Evolutionary conservation across 1,284 basidiomycete genomes (phyloP), one percentile per base, ranked within the genome.

Genomic region (Ustilago vetiveriae): DNA sequence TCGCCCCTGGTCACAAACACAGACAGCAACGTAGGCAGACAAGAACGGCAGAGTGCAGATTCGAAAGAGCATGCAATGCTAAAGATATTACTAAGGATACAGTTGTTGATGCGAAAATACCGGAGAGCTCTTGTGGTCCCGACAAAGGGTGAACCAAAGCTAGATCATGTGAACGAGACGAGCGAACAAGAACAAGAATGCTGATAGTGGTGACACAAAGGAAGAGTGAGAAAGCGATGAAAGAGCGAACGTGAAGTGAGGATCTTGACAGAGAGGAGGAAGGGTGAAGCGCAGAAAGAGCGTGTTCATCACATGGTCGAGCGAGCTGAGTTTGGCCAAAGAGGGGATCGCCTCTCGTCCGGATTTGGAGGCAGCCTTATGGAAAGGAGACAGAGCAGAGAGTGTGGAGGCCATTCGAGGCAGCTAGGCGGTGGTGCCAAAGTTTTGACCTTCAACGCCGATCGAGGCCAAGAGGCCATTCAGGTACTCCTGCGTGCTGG

Each of bases 391-490:
- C 27, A 36, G 11, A 36, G 30, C 14, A 6, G 23, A n/a, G 19
- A 35, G 17, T 9, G 17, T n/a, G 27, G 9, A 33, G 17, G 52
- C 27, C n/a, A n/a, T n/a, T n/a, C n/a, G n/a, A n/a, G n/a, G n/a
- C n/a, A n/a, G n/a, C n/a, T n/a, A n/a, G n/a, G 50, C 50, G 30
- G 36, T 26, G 10, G 54, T 24, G 38, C 41, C 41, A 23, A 55
- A 59, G 24, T 49, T 43, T 39, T 68, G 65, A 3, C 65, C 46
- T 38, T 69, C 55, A 37, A 70, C 67, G 40, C 69, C 69, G 39
- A 72, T 72, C 23, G 69, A 72, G n/a, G 69, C 57, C 17, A 72
- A 37, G 24, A 72, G 40, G 16, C 57, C 63, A 17, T 67, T 58
- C 3, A 72, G 64, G 17, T 72, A 72, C 33, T 72, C 63, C 38